Base-by-base conservation (phyloP, 768 basidiomycete species). In the Daedaleopsis nitida region DNA sequence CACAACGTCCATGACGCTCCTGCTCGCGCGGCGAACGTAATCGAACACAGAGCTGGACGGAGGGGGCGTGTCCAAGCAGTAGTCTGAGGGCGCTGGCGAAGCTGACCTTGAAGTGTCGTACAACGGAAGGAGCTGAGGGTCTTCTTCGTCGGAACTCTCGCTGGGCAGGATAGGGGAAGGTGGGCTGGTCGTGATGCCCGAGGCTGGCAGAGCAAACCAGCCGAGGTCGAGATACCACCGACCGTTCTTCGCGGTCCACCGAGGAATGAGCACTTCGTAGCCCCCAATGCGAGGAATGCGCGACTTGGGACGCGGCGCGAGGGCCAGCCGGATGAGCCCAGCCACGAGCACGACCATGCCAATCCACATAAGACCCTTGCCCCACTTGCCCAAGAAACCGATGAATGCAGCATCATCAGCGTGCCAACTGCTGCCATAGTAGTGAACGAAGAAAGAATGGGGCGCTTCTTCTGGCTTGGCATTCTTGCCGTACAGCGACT, bases 401-500 rank as follows among this genome's bases (percentile, higher is more conserved):
- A 98, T 94, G 77, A 98, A 97, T n/a, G 89, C 93, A 32, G 96
- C 97, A 73, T 99, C 96, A 69, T 96, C 95, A 5, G 94, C 88
- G 70, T 99, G 96, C 96, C 96, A 99, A 69, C 92, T 94, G 70
- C 95, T 97, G 34, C 95, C 96, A 69, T 98, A 99, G 78, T 86
- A 96, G 74, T 99, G 96, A n/a, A 87, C 83, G 75, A 98, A 98
- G 83, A 95, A 98, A 7, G 94, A 86, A 69, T 96, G 84, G 1
- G 94, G 93, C 0, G 91, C 92, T 67, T 95, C 91, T 43, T 78
- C 86, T 50, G 83, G 80, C 61, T 86, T 85, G 3, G 93, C 92
- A 72, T 99, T 98, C 78, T 99, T 99, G 60, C 96, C 96, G 70
- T 99, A 99, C n/a, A 98, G 82, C 9, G 92, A 83, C 76, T 94